A percentile compares a stretch with the other conserved stretches of the same genome.
These are phyloP conservation scores for Blastobotrys malaysiensis DNA, from an alignment of 1,139 yeast species.

Conservation along the genomic window DNA sequence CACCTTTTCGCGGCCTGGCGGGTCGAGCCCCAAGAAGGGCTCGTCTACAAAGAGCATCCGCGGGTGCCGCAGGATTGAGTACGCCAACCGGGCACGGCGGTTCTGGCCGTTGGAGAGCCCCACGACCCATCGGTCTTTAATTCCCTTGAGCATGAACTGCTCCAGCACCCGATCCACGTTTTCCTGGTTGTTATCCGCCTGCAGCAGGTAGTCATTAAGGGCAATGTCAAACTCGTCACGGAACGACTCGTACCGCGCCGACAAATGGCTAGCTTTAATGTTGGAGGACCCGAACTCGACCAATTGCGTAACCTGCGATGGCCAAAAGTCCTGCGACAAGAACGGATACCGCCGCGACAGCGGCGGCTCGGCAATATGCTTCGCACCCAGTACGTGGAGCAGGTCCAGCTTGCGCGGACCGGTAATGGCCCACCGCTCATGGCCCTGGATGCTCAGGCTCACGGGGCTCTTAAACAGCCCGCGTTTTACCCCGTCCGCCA, in stretches of 20 bases:
- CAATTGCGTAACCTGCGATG: conserved; percentile 43
- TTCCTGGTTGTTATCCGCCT: conserved; percentile 27
- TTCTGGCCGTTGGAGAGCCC: conserved; percentile 91
- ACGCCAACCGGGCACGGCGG: conserved; percentile 82
- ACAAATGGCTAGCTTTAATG: conserved; percentile 59
- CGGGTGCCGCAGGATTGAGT: conserved; percentile 62
- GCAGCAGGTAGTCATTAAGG: conserved; percentile 53
- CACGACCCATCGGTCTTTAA: conserved; percentile 71
- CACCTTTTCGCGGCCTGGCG: conserved; percentile 57
- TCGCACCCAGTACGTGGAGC: conserved; percentile 41
- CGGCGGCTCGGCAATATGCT: conserved; percentile 49
- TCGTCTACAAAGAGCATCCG: conserved; percentile 72
- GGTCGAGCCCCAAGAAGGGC: conserved; percentile 87
- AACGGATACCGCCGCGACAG: conserved; percentile 53
- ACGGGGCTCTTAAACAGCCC: conserved; percentile 26
- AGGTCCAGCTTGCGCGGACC: conserved; percentile 45
- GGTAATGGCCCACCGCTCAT: conserved; percentile 47
- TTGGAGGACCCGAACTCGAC: conserved; percentile 66
- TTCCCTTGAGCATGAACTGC: conserved; percentile 50
- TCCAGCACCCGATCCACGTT: conserved; percentile 43
- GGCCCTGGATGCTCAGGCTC: conserved; percentile 29
- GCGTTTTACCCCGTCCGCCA: conserved; percentile 17
- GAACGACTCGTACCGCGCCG: conserved; percentile 83
- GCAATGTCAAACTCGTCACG: conserved; percentile 79
- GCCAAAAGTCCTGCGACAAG: conserved; percentile 40